Conservation (phyloP, 805 yeast genomes). For the Hanseniaspora lindneri region DNA sequence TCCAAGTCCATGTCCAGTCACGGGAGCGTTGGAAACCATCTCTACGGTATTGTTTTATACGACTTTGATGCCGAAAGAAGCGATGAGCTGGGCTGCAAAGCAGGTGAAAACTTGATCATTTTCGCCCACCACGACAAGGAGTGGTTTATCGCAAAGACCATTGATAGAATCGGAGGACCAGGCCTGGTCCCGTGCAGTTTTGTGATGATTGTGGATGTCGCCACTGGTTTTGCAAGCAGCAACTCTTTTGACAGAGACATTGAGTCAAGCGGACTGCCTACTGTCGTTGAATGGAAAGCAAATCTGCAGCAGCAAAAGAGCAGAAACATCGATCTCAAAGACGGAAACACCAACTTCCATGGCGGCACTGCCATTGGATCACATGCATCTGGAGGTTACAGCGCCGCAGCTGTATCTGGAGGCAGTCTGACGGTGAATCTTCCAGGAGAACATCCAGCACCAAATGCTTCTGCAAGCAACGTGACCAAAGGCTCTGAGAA, state of each 20-base stretch:
- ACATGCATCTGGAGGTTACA: neutral
- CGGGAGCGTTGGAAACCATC: conserved; percentile 17
- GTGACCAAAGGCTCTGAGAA: no score
- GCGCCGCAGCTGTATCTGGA: no score
- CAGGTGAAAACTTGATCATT: conserved; percentile 81
- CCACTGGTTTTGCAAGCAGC: conserved; percentile 47
- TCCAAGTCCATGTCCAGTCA: neutral
- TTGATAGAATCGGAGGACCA: conserved; percentile 90
- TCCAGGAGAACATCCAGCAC: no score
- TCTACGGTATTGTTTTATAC: conserved; percentile 77
- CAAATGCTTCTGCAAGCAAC: no score
- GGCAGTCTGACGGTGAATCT: no score
- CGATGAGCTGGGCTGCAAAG: conserved; percentile 74
- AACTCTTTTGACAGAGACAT: conserved; percentile 49
- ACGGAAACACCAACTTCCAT: conserved; percentile 22
- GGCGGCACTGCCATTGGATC: neutral
- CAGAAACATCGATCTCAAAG: conserved; percentile 57
- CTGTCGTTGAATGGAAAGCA: conserved; percentile 91
- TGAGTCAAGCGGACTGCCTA: conserved; percentile 60
- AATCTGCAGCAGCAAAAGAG: conserved; percentile 88
- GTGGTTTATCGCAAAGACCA: conserved; percentile 97
- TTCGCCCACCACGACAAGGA: conserved; percentile 95
- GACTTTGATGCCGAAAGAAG: conserved; percentile 66
- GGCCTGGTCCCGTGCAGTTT: conserved; percentile 89
- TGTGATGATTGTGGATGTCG: conserved; percentile 72